These are phyloP conservation scores for Chrysochromulina parva DNA, from an alignment of 78 protist genomes.

Conservation along the genomic window DNA sequence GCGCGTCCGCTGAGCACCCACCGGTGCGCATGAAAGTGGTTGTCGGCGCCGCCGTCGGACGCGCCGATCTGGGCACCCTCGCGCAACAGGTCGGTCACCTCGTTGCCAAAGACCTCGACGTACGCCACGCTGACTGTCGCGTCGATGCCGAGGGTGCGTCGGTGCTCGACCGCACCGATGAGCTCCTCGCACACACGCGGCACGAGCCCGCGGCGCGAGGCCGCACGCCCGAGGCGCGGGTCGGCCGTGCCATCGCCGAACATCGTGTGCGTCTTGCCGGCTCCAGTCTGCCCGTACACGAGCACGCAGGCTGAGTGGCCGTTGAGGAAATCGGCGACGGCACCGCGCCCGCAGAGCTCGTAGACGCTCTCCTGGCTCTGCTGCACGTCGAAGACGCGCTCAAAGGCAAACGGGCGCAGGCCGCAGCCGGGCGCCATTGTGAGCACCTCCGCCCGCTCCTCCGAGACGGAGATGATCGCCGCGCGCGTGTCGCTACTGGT, in stretches of 20 bases:
- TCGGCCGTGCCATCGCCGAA: background rate
- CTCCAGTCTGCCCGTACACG: constrained; percentile 46
- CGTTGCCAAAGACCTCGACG: constrained; percentile 35
- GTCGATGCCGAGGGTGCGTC: background rate
- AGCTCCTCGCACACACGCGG: constrained; percentile 23
- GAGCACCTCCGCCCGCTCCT: background rate
- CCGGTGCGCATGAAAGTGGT: background rate
- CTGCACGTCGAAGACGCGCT: background rate
- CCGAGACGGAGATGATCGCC: background rate
- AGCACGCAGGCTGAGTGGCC: constrained; percentile 18
- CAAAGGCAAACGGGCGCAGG: constrained; percentile 28
- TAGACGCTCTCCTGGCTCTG: background rate
- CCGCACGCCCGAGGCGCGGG: background rate
- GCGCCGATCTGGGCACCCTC: constrained; percentile 14
- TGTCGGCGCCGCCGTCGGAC: background rate
- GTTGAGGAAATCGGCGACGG: constrained; percentile 4
- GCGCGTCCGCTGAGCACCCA: constrained; percentile 3
- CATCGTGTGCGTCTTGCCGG: background rate
- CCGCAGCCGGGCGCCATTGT: constrained; percentile 13
- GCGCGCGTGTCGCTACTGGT: background rate
- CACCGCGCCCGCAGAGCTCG: background rate
- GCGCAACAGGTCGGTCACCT: constrained; percentile 25
- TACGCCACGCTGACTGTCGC: background rate
- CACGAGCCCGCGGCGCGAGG: background rate
- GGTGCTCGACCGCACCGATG: background rate